A percentile compares a stretch with the other conserved stretches of the same genome.
Conservation (phyloP, 176 grass and related monocot species). For the Oryza rufipogon region DNA sequence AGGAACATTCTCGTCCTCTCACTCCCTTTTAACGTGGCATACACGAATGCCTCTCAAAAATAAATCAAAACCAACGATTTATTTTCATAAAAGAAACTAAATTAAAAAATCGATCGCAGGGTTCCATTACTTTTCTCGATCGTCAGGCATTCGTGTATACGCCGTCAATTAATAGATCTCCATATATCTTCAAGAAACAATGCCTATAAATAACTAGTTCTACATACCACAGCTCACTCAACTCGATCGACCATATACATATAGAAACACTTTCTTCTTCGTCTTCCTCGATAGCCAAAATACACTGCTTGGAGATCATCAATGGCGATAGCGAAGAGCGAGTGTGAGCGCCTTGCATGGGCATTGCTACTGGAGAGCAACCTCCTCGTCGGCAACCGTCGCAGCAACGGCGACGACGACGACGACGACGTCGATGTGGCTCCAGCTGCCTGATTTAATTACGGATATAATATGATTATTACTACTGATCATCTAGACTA, state of each 20-base stretch:
- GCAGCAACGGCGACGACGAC: slow-evolving; percentile 33
- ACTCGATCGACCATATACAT: neutral
- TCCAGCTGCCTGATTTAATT: slow-evolving; percentile 36
- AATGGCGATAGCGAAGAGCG: slow-evolving; percentile 10
- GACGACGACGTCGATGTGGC: slow-evolving; percentile 48
- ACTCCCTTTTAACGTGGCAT: neutral
- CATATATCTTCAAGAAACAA: neutral
- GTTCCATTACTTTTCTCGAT: neutral
- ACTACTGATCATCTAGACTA: neutral
- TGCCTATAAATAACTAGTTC: slow-evolving; percentile 25
- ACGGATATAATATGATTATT: neutral
- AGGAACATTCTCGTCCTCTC: neutral
- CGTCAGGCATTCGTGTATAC: too few relatives aligned
- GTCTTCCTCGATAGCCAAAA: neutral
- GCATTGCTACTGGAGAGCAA: slow-evolving; percentile 17
- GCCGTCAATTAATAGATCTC: too few relatives aligned
- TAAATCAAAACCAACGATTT: neutral
- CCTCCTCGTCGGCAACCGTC: neutral
- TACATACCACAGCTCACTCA: neutral
- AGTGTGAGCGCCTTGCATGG: slow-evolving; percentile 7
- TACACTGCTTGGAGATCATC: neutral
- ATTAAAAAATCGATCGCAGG: too few relatives aligned
- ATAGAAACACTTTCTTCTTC: neutral
- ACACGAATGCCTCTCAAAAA: neutral
- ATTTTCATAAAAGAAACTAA: neutral